These are phyloP conservation scores for Cladosporium sp. DNA, from an alignment of 2,329 filamentous ascomycete genomes.

Conservation along the genomic window DNA sequence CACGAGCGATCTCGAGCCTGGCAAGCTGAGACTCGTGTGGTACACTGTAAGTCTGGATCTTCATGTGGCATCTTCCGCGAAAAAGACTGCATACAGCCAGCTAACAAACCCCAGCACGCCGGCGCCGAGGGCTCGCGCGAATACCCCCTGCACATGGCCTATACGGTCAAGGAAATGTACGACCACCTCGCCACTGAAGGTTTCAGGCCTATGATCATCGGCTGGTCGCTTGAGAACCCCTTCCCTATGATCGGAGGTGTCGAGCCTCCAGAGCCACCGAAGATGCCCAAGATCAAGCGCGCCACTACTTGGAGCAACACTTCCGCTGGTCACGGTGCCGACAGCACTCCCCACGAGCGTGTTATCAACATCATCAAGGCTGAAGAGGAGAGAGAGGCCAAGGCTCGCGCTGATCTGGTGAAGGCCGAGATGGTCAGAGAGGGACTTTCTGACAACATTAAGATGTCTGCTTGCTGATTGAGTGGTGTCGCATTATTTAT, in stretches of 20 bases:
- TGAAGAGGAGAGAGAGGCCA: conserved; percentile 37
- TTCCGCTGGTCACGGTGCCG: conserved; percentile 31
- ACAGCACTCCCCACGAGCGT: conserved; percentile 35
- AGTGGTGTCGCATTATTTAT: background rate
- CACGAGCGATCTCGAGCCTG: conserved; percentile 33
- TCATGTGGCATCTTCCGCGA: background rate
- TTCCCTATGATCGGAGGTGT: conserved; percentile 39
- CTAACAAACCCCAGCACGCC: conserved; percentile 31
- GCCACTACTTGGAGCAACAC: conserved; percentile 33
- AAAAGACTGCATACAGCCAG: background rate
- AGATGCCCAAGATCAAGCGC: conserved; percentile 28
- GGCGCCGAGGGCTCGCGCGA: conserved; percentile 36
- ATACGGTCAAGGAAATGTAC: conserved; percentile 39
- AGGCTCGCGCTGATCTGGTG: conserved; percentile 25
- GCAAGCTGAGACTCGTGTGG: conserved; percentile 35
- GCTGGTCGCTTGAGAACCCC: conserved; percentile 38
- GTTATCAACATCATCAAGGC: conserved; percentile 38
- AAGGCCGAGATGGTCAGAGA: conserved; percentile 19
- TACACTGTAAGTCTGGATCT: conserved; percentile 31
- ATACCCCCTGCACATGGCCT: conserved; percentile 34
- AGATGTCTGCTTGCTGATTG: conserved; percentile 7
- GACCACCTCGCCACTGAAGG: conserved; percentile 35
- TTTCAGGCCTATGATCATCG: conserved; percentile 38
- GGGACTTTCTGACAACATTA: conserved; percentile 15
- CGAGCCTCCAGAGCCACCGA: conserved; percentile 32